A percentile compares a stretch with the other conserved stretches of the same genome.
Evolutionary conservation across 1,284 basidiomycete species (phyloP).

Genomic region (Boletus putidus): DNA sequence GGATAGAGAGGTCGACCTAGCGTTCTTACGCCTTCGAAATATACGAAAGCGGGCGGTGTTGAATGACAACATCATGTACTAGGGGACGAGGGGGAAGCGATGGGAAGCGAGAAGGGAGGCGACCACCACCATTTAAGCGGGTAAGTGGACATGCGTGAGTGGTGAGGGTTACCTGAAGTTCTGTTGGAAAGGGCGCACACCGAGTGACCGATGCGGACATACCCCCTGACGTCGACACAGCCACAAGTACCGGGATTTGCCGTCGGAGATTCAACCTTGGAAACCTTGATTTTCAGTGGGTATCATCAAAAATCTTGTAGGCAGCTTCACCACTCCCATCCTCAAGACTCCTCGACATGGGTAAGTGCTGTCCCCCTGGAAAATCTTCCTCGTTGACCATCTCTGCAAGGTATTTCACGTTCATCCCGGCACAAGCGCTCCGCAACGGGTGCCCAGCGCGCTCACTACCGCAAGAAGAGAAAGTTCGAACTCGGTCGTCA

Average conservation of each 20-base stretch:
- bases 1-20: conserved; percentile 41
- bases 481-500: conserved; percentile 98
- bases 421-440: conserved; percentile 95
- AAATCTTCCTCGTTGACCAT: conserved; percentile 8
- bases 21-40: conserved; percentile 30
- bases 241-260: conserved; percentile 27
- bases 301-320: conserved; percentile 33
- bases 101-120: conserved; percentile 28
- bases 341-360: conserved; percentile 53
- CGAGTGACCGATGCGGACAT: too few species aligned
- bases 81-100: conserved; percentile 27
- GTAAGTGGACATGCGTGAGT: conserved; percentile 24
- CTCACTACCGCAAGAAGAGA: conserved; percentile 98
- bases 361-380: conserved; percentile 43
- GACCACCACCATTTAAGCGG: conserved; percentile 25
- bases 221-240: conserved; percentile 10
- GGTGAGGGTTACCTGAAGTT: conserved; percentile 12
- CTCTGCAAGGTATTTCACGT: conserved; percentile 81
- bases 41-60: conserved; percentile 22
- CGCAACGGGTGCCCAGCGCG: conserved; percentile 88
- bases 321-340: conserved; percentile 29
- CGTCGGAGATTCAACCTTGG: conserved; percentile 27
- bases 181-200: conserved; percentile 13
- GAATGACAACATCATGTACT: conserved; percentile 24
- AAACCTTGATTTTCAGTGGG: conserved; percentile 39